These are phyloP conservation scores for Chlamydomonas sphaeroides DNA, from an alignment of 139 green algal genomes.

Conservation along the genomic window DNA sequence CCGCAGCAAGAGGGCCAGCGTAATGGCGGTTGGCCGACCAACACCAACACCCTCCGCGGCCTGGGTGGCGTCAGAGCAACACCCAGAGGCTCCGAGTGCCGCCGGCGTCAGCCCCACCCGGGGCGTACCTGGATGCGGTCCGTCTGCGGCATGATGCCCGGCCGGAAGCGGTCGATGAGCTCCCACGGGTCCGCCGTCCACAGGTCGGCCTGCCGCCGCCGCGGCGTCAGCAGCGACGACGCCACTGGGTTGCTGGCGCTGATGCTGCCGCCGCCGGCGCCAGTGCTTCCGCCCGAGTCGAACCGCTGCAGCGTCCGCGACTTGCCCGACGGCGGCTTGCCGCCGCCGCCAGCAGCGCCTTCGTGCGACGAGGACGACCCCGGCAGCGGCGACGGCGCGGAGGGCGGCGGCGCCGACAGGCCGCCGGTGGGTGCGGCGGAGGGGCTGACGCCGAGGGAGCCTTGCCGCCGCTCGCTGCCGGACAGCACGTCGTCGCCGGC, in stretches of 20 bases:
- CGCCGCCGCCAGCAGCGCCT: too few relatives aligned
- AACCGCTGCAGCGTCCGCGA: background rate
- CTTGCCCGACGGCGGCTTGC: too few relatives aligned
- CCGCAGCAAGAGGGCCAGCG: too few relatives aligned
- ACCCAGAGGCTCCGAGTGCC: too few relatives aligned
- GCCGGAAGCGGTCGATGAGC: slow-evolving; percentile 28
- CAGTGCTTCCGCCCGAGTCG: background rate
- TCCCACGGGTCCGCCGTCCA: slow-evolving; percentile 40
- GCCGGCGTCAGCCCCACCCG: too few relatives aligned
- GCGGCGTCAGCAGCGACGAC: background rate
- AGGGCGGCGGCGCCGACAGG: too few relatives aligned
- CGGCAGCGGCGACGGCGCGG: too few relatives aligned
- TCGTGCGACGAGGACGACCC: too few relatives aligned
- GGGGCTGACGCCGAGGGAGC: background rate
- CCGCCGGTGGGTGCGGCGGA: background rate
- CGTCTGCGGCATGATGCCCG: slow-evolving; percentile 42
- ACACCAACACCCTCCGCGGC: too few relatives aligned
- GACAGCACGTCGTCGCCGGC: slow-evolving; percentile 21
- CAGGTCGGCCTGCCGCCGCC: slow-evolving; percentile 3
- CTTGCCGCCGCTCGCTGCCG: background rate
- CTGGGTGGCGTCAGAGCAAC: background rate
- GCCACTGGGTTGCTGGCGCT: background rate
- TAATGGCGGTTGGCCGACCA: too few relatives aligned
- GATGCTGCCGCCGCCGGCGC: background rate
- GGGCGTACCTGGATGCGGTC: slow-evolving; percentile 36